Base-by-base conservation (phyloP, 2,329 filamentous ascomycete genomes). In the Scedosporium dehoogii region DNA sequence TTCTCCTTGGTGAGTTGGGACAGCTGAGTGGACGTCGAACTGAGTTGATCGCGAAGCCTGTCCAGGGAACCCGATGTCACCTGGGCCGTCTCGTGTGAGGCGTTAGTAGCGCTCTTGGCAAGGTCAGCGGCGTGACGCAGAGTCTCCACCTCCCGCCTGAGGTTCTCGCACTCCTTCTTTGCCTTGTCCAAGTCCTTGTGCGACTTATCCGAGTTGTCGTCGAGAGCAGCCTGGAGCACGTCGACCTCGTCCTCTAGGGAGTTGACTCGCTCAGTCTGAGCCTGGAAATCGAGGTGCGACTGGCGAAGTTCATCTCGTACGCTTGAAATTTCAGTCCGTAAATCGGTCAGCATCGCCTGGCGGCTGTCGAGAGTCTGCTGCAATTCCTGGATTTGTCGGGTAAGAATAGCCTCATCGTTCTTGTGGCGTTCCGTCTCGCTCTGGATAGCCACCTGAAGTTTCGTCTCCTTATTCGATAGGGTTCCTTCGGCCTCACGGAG, bases 181-280 rank as follows among this genome's bases (percentile, higher is more conserved):
- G 65, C 63, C 56, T 63, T 66, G 42, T 62, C 69, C 67, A 67
- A 66, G 44, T 77, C 74, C 61, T 71, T 38, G 62, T 68, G 58
- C 5, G 81, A 81, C 63, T 83, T 81, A 66, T 87, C 83, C 53
- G 81, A 81, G 70, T 88, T 86, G 64, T 87, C 82, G 59, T 89
- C 86, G 53, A 87, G 73, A 44, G 81, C 83, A 23, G 80, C 78
- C 70, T 91, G 88, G 14, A 92, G 74, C 29, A 90, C 83, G 61
- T 90, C 86, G n/a, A 91, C 79, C 70, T 92, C 89, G 66, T 92
- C 89, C 70, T 92, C 88, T 21, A 92, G 72, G 6, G 81, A 80
- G 63, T 88, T 83, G 1, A 86, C 78, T 70, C 86, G 90, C 66
- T 89, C 86, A 58, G 79, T 78, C 64, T 90, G 79, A 0, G 79